Evolutionary conservation across 352 stramenopile species (phyloP).

Genomic region (Pythium vanterpoolii): DNA sequence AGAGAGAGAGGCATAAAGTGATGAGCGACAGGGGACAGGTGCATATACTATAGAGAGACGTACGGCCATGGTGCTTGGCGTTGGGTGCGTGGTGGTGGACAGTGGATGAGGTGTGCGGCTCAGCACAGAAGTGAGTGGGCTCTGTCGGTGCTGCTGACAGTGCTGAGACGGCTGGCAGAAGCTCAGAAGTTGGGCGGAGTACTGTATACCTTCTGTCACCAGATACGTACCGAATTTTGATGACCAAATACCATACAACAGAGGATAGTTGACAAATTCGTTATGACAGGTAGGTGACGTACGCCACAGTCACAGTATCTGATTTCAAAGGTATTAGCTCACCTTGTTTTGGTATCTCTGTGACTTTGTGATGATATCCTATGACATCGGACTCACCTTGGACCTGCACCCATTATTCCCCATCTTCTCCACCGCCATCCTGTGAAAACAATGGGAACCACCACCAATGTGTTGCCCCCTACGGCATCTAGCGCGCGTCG

Average conservation of each 20-base stretch:
- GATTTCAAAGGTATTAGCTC: not conserved
- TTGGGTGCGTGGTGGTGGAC: too few species aligned
- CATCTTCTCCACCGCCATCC: not conserved
- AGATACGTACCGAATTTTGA: too few species aligned
- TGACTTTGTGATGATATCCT: not conserved
- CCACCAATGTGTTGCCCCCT: not conserved
- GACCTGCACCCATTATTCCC: not conserved
- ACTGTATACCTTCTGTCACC: too few species aligned
- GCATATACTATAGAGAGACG: not conserved
- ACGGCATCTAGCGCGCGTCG: not conserved
- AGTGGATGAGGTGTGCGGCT: too few species aligned
- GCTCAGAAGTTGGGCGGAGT: too few species aligned
- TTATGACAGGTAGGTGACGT: too few species aligned
- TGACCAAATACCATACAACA: too few species aligned
- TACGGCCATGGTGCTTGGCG: conserved; percentile 19
- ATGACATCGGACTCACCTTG: not conserved
- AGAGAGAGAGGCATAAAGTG: conserved; percentile 1
- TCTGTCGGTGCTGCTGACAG: too few species aligned
- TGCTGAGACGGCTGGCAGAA: too few species aligned
- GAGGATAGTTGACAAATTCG: too few species aligned
- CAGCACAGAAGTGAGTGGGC: too few species aligned
- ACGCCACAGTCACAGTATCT: too few species aligned
- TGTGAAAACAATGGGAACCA: not conserved
- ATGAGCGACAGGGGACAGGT: not conserved
- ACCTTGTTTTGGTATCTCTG: not conserved